phyloP scores from a whole-genome alignment of 1,284 basidiomycete genomes.

The Thecaphora thlaspeos region DNA sequence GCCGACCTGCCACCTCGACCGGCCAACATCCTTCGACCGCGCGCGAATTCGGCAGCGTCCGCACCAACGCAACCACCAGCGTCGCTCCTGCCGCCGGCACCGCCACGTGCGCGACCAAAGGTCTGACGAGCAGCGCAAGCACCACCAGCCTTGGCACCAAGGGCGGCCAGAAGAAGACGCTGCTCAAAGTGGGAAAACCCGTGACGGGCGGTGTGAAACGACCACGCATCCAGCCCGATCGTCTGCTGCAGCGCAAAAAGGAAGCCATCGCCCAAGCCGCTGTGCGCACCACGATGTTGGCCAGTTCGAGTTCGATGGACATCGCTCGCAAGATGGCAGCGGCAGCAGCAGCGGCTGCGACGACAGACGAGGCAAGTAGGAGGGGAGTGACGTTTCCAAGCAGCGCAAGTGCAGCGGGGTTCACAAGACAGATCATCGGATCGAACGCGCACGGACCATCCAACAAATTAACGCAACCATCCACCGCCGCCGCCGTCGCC shows the following conservation, averaged over 20 bases:
- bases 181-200: slow-evolving; percentile 26
- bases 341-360: slow-evolving; percentile 3
- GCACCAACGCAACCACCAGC: slow-evolving; percentile 7
- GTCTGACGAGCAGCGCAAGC: neutral
- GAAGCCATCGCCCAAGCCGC: slow-evolving; percentile 11
- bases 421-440: too few species aligned
- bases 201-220: slow-evolving; percentile 5
- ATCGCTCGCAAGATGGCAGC: slow-evolving; percentile 1
- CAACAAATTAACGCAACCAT: too few species aligned
- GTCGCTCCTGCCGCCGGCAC: slow-evolving; percentile 4
- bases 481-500: too few species aligned
- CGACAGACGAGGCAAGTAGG: neutral
- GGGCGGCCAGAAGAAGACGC: slow-evolving; percentile 23
- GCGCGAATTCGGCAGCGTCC: slow-evolving; percentile 26
- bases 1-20: slow-evolving; percentile 10
- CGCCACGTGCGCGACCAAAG: slow-evolving; percentile 3
- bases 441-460: too few species aligned
- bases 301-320: neutral
- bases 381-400: neutral
- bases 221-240: slow-evolving; percentile 15
- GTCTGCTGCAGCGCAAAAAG: slow-evolving; percentile 17
- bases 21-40: slow-evolving; percentile 16
- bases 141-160: slow-evolving; percentile 7
- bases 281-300: neutral
- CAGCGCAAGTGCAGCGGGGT: too few species aligned